Evolutionary conservation across 768 basidiomycete species (phyloP).

Genomic region (Auriculariales sp.): DNA sequence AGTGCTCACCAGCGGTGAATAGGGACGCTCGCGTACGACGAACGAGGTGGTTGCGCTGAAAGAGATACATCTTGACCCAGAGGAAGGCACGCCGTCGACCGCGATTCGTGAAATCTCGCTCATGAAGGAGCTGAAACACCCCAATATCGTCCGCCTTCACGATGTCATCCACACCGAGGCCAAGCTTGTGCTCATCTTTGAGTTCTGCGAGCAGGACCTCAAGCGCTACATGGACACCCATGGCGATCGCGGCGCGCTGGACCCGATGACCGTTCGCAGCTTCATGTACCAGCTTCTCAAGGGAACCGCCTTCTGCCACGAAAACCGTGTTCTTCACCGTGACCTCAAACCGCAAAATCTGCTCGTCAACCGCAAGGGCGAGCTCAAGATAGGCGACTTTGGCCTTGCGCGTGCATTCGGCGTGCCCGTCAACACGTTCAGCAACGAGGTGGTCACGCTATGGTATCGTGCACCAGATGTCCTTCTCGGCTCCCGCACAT

Average conservation of each 20-base stretch:
- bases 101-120: slow-evolving; percentile 98
- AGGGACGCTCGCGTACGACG: slow-evolving; percentile 94
- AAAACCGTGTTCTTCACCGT: slow-evolving; percentile 93
- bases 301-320: slow-evolving; percentile 96
- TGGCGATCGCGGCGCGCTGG: slow-evolving; percentile 89
- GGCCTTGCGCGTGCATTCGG: slow-evolving; percentile 95
- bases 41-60: slow-evolving; percentile 97
- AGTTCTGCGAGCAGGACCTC: slow-evolving; percentile 95
- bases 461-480: slow-evolving; percentile 99
- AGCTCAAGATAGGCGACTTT: slow-evolving; percentile 95
- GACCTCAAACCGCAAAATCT: slow-evolving; percentile 98
- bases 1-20: background rate
- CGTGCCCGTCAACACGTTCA: slow-evolving; percentile 97
- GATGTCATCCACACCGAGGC: slow-evolving; percentile 99
- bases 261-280: slow-evolving; percentile 66
- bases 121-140: slow-evolving; percentile 98
- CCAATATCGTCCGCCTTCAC: slow-evolving; percentile 95
- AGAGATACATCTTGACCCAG: slow-evolving; percentile 97
- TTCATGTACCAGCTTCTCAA: slow-evolving; percentile 98
- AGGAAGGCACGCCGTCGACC: slow-evolving; percentile 97
- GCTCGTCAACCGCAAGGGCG: slow-evolving; percentile 92
- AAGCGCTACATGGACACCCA: slow-evolving; percentile 99
- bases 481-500: slow-evolving; percentile 88
- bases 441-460: slow-evolving; percentile 95
- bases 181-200: slow-evolving; percentile 95